phyloP scores from a whole-genome alignment of 2,329 filamentous ascomycete genomes.

The Phyllosticta citribraziliensis region DNA sequence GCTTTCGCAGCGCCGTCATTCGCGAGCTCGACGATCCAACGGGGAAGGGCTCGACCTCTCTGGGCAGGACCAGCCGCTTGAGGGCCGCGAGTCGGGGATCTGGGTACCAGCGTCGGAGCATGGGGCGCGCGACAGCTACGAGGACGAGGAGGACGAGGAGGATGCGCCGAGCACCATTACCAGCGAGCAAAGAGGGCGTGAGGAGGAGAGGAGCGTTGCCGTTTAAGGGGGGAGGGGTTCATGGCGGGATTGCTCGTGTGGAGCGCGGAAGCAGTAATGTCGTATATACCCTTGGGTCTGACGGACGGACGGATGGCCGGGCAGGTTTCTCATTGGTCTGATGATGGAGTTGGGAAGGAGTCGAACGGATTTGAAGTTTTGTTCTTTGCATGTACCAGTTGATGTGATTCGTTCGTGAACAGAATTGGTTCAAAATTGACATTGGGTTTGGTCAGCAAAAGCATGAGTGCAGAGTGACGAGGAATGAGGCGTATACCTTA shows the following conservation, averaged over 20 bases:
- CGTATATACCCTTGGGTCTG: not conserved
- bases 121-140: conserved; percentile 49
- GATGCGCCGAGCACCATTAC: conserved; percentile 36
- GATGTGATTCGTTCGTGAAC: not conserved
- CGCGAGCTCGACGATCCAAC: conserved; percentile 56
- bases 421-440: not conserved
- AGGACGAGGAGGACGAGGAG: conserved; percentile 51
- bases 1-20: conserved; percentile 73
- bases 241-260: not conserved
- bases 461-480: not conserved
- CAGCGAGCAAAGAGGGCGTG: conserved; percentile 36
- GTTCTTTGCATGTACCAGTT: not conserved
- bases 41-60: conserved; percentile 72
- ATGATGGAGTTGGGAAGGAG: not conserved
- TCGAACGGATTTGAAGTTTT: not conserved
- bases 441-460: not conserved
- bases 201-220: conserved; percentile 33
- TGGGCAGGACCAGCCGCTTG: conserved; percentile 69
- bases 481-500: no score
- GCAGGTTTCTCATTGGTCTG: not conserved
- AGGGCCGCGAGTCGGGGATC: conserved; percentile 59
- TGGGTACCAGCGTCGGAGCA: conserved; percentile 73
- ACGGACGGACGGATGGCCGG: not conserved
- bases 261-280: not conserved
- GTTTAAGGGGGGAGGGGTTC: not conserved